These are phyloP conservation scores for Calocybe gangraenosa DNA, from an alignment of 768 basidiomycete species.

Conservation along the genomic window DNA sequence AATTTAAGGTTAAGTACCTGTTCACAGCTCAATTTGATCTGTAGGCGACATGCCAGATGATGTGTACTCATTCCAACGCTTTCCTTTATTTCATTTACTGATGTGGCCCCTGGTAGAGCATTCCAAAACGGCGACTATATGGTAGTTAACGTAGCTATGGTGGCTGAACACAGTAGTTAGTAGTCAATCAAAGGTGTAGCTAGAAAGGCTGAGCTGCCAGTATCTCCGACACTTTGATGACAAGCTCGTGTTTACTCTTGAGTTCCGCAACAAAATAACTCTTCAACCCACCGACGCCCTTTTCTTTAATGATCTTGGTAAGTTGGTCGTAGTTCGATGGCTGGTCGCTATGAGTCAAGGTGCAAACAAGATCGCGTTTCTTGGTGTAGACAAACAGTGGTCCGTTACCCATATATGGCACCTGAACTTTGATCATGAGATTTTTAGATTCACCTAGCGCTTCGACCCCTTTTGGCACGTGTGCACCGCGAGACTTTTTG, in stretches of 20 bases:
- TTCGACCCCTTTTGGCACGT: constrained; percentile 20
- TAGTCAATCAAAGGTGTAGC: constrained; percentile 1
- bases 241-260: constrained; percentile 38
- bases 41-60: too few species aligned
- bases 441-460: constrained; percentile 28
- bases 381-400: constrained; percentile 43
- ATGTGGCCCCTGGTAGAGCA: too few species aligned
- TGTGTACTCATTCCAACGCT: too few species aligned
- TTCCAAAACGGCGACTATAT: too few species aligned
- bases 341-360: constrained; percentile 27
- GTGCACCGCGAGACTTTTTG: constrained; percentile 18
- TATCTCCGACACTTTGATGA: constrained; percentile 47
- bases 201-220: constrained; percentile 56
- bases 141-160: too few species aligned
- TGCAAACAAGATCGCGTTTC: constrained; percentile 50
- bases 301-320: constrained; percentile 30
- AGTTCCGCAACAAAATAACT: constrained; percentile 55
- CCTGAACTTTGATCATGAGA: constrained; percentile 53
- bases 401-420: constrained; percentile 27
- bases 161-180: too few species aligned
- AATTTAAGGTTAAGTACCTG: too few species aligned
- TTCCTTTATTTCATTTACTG: too few species aligned
- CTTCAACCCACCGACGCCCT: constrained; percentile 29
- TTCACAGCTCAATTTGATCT: too few species aligned
- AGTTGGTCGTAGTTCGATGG: constrained; percentile 37